phyloP scores from a whole-genome alignment of 176 grass and related monocot species.

The Eremochloa ophiuroides region DNA sequence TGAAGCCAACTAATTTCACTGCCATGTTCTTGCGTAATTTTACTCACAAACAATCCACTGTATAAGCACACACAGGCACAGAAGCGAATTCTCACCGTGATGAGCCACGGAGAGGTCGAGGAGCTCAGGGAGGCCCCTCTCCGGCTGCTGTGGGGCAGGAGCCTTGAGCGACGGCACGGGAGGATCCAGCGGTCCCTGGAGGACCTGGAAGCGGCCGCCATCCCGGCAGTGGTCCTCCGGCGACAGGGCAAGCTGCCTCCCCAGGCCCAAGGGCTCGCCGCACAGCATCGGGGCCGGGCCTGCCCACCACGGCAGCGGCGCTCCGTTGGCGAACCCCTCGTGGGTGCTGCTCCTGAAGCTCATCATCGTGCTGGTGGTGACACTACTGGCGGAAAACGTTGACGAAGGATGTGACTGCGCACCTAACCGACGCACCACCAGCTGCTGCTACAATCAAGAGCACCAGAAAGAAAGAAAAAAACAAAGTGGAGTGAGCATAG shows the following conservation, averaged over 20 bases:
- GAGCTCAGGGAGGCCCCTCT: slow-evolving; percentile 38
- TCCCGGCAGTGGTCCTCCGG: slow-evolving; percentile 21
- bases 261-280: slow-evolving; percentile 40
- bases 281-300: slow-evolving; percentile 37
- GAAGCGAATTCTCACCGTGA: slow-evolving; percentile 42
- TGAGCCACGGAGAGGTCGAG: slow-evolving; percentile 54
- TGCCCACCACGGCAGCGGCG: slow-evolving; percentile 53
- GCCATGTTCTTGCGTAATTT: background rate
- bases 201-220: slow-evolving; percentile 34
- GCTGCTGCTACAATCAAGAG: slow-evolving; percentile 27
- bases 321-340: background rate
- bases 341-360: slow-evolving; percentile 34
- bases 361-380: slow-evolving; percentile 11
- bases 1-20: slow-evolving; percentile 1
- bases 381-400: background rate
- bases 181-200: slow-evolving; percentile 32
- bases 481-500: background rate
- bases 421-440: slow-evolving; percentile 32
- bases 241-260: slow-evolving; percentile 35
- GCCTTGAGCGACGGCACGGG: background rate
- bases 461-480: background rate
- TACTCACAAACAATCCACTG: no score
- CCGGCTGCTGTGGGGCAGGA: background rate
- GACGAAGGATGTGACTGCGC: background rate
- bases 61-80: background rate